Percentiles rank a stretch among this genome's conserved stretches.
Evolutionary conservation across 1,284 basidiomycete species (phyloP).

Genomic region (Leccinum glutinopallens): DNA sequence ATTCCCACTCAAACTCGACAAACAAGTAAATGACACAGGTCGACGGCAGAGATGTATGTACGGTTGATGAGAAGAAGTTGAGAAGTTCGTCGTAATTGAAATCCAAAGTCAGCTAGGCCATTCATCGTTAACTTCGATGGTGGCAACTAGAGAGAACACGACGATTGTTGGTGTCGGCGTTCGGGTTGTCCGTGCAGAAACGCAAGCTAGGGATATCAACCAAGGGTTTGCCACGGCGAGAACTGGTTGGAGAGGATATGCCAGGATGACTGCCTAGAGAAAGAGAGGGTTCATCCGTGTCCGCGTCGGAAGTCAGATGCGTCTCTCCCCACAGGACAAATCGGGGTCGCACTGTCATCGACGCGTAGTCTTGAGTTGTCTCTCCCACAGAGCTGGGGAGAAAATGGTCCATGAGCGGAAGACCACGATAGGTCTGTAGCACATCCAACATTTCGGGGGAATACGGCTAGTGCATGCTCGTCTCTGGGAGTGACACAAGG

Average conservation of each 20-base stretch:
- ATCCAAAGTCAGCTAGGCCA: too few species aligned
- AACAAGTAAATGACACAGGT: conserved; percentile 78
- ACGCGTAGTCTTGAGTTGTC: conserved; percentile 61
- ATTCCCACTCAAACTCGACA: conserved; percentile 66
- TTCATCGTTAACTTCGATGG: too few species aligned
- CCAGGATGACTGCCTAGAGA: conserved; percentile 53
- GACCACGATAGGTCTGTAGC: conserved; percentile 75
- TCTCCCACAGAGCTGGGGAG: conserved; percentile 41
- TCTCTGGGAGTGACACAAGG: conserved; percentile 43
- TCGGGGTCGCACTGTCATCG: conserved; percentile 65
- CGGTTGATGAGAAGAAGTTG: too few species aligned
- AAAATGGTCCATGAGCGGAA: conserved; percentile 67
- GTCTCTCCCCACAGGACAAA: conserved; percentile 88
- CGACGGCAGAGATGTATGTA: conserved; percentile 75
- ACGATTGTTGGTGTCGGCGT: conserved; percentile 30
- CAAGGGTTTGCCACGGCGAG: conserved; percentile 31
- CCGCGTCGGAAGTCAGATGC: conserved; percentile 32
- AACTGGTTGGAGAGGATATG: conserved; percentile 42
- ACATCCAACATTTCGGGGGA: conserved; percentile 78
- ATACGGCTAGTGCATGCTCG: conserved; percentile 60
- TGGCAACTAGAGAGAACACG: conserved; percentile 78
- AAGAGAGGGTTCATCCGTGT: too few species aligned
- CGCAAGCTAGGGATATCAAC: conserved; percentile 39
- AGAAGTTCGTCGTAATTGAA: too few species aligned
- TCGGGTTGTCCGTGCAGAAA: conserved; percentile 25